Base-by-base conservation (phyloP, 805 yeast genomes). In the Yarrowia divulgata region DNA sequence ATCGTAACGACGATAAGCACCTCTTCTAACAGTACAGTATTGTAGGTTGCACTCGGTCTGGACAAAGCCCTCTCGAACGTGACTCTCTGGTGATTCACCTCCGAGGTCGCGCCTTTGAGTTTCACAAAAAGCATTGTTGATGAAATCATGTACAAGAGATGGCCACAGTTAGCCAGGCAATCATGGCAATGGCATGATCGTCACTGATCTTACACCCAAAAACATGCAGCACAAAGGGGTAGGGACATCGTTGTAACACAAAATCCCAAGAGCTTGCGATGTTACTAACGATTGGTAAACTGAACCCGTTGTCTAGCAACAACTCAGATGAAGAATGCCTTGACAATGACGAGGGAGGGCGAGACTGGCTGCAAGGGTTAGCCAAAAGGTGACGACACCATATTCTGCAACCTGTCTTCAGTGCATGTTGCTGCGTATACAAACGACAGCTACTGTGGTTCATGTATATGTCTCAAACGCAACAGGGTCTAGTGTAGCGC, bases 341-440 rank as follows among this genome's bases (percentile, higher is more conserved):
- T 23, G 29, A 23, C 29, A 23, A 23, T 4, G 29, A 23, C 3
- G 29, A 23, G 29, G 29, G 29, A 23, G 29, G 29, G 29, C 29
- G 29, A 23, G 29, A 23, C 29, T 18, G 32, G 32, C 45, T 54
- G 60, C 45, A 54, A 54, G 60, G 60, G 60, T 54, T n/a, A 12
- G 3, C 4, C 16, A 39, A 49, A 49, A 14, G 60, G 60, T 54
- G 60, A 39, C 60, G 35, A 54, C 60, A 54, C 32, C 19, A 14
- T 6, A 14, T 1, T 13, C 60, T 54, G 60, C 60, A 54, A 9
- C 29, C 29, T 54, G 60, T 54, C 23, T 12, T 37, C 45, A 3
- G 14, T 54, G 60, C 60, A 54, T 54, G 32, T 39, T 54, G 60
- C 60, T 54, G 60, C 39, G 34, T 54, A 54, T 37, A 54, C 60